Evolutionary conservation across 192 early-diverging fungal genomes (phyloP), one percentile per base, ranked within the genome.

Genomic region (Thoreauomyces humboldtii): DNA sequence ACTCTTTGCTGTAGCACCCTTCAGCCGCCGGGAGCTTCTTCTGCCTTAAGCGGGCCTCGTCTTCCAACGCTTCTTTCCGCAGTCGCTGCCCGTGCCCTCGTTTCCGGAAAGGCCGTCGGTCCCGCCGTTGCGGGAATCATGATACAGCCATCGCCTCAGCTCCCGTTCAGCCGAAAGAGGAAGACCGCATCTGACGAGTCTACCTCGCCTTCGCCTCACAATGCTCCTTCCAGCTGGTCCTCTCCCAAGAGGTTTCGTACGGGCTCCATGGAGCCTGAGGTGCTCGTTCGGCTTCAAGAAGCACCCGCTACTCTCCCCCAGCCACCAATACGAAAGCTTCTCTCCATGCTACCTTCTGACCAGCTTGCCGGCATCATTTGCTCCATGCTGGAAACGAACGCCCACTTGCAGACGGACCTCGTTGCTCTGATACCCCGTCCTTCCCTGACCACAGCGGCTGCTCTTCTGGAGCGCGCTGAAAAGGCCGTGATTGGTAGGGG

Each of bases 341-440:
- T 66, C 11, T 41, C 53, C 9, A 57, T 36, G 36, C 54, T 66
- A 15, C 33, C 51, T 12, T 86, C 89, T 51, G 77, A 87, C 21
- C 84, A 89, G 58, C 79, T 98, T 42, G 74, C 94, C 24, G 63
- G 70, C 45, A 76, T 98, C 27, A 78, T 98, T 51, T 77, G 80
- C 45, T 73, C 80, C 33, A 77, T 98, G 21, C 75, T 95, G 19
- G 79, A 82, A 27, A 75, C 81, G 24, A 81, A 96, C 76, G 91
- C 92, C 4, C 69, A 74, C 3, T 81, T 95, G 33, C 82, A 86
- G 42, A 59, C 77, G 7, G 79, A 88, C 58, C 80, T 95, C 24
- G 81, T 86, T 53, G 71, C 83, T 17, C 82, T 92, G 42, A 79
- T 96, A 32, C 93, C 94, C 21, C 83, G 83, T 47, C 96, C 96